Conservation (phyloP, 2,329 filamentous ascomycete species). For the Alternaria infectoria region DNA sequence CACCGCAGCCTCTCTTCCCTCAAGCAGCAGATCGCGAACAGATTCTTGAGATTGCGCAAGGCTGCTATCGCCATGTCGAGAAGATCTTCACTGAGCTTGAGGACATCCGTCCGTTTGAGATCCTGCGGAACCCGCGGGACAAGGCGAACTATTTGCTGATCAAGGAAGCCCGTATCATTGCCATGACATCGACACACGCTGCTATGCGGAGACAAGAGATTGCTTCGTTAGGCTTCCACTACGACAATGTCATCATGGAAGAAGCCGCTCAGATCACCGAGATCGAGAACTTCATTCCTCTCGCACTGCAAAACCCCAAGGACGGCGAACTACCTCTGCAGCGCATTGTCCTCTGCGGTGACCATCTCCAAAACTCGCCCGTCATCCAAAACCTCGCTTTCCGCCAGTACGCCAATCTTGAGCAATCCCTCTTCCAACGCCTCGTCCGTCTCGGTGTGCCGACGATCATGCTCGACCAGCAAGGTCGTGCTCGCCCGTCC, state of each 20-base stretch:
- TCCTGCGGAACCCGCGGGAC: slow-evolving; percentile 84
- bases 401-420: slow-evolving; percentile 91
- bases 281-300: slow-evolving; percentile 93
- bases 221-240: slow-evolving; percentile 88
- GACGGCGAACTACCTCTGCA: slow-evolving; percentile 78
- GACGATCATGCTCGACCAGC: slow-evolving; percentile 85
- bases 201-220: slow-evolving; percentile 94
- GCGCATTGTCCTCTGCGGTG: slow-evolving; percentile 88
- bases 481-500: slow-evolving; percentile 86
- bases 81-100: slow-evolving; percentile 92
- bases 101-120: slow-evolving; percentile 94
- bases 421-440: slow-evolving; percentile 92
- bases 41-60: slow-evolving; percentile 77
- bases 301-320: slow-evolving; percentile 85
- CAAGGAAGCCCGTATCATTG: slow-evolving; percentile 95
- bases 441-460: slow-evolving; percentile 93
- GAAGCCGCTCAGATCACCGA: slow-evolving; percentile 98
- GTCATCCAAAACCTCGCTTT: slow-evolving; percentile 95
- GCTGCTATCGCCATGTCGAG: slow-evolving; percentile 86
- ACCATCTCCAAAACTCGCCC: slow-evolving; percentile 96
- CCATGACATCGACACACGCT: slow-evolving; percentile 98
- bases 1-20: slow-evolving; percentile 85
- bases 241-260: slow-evolving; percentile 98
- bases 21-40: slow-evolving; percentile 67
- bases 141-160: slow-evolving; percentile 95